These are phyloP conservation scores for Alternaria angustiovoidea DNA, from an alignment of 2,329 filamentous ascomycete species.

Conservation along the genomic window DNA sequence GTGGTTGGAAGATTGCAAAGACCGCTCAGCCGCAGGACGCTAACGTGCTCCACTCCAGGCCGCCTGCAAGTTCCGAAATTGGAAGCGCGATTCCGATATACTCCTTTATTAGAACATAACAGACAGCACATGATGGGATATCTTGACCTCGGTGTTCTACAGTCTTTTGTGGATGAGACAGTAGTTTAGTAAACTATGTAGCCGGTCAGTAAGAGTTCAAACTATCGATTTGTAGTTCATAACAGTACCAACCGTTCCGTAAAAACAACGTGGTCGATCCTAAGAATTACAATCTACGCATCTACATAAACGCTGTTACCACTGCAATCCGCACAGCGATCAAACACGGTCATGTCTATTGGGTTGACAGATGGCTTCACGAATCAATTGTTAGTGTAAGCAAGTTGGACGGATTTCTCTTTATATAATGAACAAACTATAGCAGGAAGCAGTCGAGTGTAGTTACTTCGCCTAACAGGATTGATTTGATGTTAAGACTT, in stretches of 20 bases:
- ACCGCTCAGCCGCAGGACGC: not conserved
- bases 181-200: too few species aligned
- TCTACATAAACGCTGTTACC: not conserved
- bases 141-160: too few species aligned
- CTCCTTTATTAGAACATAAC: too few species aligned
- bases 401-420: not conserved
- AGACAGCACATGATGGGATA: not conserved
- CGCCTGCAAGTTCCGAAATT: too few species aligned
- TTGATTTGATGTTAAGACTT: not conserved
- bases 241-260: not conserved
- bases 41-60: not conserved
- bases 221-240: too few species aligned
- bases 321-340: not conserved
- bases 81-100: too few species aligned
- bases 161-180: too few species aligned
- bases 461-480: not conserved
- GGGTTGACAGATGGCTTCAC: not conserved
- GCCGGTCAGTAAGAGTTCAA: fast-evolving
- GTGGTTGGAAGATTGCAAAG: not conserved
- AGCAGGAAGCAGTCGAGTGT: not conserved
- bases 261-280: not conserved
- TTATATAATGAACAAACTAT: not conserved
- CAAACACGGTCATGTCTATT: not conserved
- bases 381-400: not conserved
- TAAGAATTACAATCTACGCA: too few species aligned